Evolutionary conservation across 2,329 filamentous ascomycete species (phyloP), one percentile per base, ranked within the genome.

Genomic region (Chaetomiaceae sp.): DNA sequence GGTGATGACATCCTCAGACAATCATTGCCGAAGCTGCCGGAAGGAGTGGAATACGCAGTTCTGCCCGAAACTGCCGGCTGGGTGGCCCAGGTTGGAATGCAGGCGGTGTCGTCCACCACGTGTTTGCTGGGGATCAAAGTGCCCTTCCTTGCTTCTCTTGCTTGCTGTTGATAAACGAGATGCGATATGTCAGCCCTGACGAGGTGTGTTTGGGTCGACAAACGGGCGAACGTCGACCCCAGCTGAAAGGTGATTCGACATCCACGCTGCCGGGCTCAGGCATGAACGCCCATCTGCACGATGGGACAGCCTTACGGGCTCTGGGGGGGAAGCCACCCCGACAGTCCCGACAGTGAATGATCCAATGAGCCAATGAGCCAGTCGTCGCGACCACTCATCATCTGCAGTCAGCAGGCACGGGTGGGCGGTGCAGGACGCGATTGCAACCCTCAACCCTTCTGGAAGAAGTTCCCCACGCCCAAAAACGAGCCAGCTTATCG

Each of bases 351-450:
- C 20, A 39, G 1, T 19, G 34, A 33, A 29, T 26, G n/a, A n/a
- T 22, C 29, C 30, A 6, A 20, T 14, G 12, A 15, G 22, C 33
- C 15, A n/a, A n/a, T n/a, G n/a, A n/a, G n/a, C n/a, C n/a, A n/a
- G n/a, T 33, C 36, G 32, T 20, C 35, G 34, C 35, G 38, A 32
- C 12, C 18, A 32, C 29, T 38, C 19, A 37, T 18, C 43, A 37
- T 18, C 43, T 51, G 49, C 49, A 41, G 49, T 51, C 42, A 51
- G 49, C 49, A 22, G 49, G 49, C 46, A 36, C 46, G 46, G 38
- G 15, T 22, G 18, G 48, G 45, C 39, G 19, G 33, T 26, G 26
- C 26, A 15, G 35, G 11, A n/a, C 19, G 8, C 11, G 22, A 9
- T 9, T 5, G 22, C 22, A 24, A 24, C 22, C 22, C 22, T 24